Base-by-base conservation (phyloP, 257 asterid species). In the Voacanga thouarsii region DNA sequence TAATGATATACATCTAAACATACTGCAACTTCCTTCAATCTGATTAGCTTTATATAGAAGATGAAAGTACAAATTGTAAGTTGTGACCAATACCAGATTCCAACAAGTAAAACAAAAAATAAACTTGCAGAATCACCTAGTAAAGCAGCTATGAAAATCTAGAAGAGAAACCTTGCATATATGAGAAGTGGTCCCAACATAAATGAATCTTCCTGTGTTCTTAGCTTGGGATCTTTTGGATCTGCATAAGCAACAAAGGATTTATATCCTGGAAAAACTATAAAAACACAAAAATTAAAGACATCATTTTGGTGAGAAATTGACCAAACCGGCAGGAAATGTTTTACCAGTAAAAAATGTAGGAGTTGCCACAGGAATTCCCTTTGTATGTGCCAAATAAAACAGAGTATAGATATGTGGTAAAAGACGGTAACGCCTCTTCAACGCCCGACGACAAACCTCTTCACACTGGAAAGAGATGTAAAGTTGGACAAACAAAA, bases 331-430 rank as follows among this genome's bases (percentile, higher is more conserved):
- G 59, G 37, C 43, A 67, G 33, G 24, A 68, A 50, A 81, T 61
- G 14, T 12, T 80, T n/a, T 84, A 96, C 99, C 98, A 33, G 96
- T 85, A 51, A 93, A 92, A 88, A 93, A 90, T 53, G 91, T 83
- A 41, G 99, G 99, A 77, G 91, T 81, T 75, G 90, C 97, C 80
- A 96, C 99, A 26, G 96, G 97, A 79, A 86, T 81, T 70, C 99
- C 99, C 82, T 76, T 84, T 19, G 88, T 90, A 81, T 96, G 99
- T 75, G 98, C 92, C 80, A 88, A 53, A 88, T 93, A 96, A 86
- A 96, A 96, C 82, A 96, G 89, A 56, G 98, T 89, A 83, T 96
- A 96, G 55, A 96, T 88, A 90, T 93, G 99, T 44, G 93, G 93
- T 78, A 96, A 77, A 83, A 96, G 89, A 76, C 95, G 92, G 79